A percentile compares a stretch with the other conserved stretches of the same genome.
Conservation (phyloP, 495 filamentous ascomycete species). For the Neurospora terricola region DNA sequence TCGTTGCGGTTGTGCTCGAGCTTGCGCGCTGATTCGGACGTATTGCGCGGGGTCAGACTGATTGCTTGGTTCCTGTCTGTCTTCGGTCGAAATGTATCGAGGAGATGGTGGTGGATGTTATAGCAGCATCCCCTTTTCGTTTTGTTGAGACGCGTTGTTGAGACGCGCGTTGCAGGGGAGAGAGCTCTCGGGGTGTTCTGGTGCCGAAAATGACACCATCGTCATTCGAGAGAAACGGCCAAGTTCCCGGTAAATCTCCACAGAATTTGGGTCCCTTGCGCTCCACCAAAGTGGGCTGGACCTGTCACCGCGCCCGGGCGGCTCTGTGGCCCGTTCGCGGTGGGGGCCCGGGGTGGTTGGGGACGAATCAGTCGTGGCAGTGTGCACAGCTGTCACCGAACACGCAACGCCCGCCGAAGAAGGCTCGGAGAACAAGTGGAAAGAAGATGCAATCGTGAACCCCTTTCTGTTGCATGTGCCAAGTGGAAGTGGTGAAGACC, state of each 20-base stretch:
- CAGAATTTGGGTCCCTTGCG: neutral
- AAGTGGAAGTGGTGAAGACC: neutral
- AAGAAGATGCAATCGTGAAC: neutral
- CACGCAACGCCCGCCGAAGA: neutral
- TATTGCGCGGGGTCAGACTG: neutral
- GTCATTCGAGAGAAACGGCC: constrained; percentile 6
- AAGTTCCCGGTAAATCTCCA: neutral
- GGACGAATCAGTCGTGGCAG: neutral
- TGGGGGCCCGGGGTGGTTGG: neutral
- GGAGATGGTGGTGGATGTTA: neutral
- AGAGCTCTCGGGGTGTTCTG: neutral
- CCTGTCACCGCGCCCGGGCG: neutral
- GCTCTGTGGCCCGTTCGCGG: neutral
- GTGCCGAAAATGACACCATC: constrained; percentile 8
- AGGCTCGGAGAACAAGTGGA: neutral
- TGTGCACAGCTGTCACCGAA: neutral
- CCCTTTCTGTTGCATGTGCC: neutral
- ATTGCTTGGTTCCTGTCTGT: neutral
- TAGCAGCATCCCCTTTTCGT: neutral
- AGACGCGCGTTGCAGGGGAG: neutral
- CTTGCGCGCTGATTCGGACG: neutral
- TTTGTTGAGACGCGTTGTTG: constrained; percentile 1
- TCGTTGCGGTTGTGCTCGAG: neutral
- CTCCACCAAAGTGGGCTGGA: neutral
- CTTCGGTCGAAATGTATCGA: neutral